Percentiles rank a stretch among this genome's conserved stretches.
These are phyloP conservation scores for Beauveria sp. DNA, from an alignment of 2,329 filamentous ascomycete species.

Conservation along the genomic window DNA sequence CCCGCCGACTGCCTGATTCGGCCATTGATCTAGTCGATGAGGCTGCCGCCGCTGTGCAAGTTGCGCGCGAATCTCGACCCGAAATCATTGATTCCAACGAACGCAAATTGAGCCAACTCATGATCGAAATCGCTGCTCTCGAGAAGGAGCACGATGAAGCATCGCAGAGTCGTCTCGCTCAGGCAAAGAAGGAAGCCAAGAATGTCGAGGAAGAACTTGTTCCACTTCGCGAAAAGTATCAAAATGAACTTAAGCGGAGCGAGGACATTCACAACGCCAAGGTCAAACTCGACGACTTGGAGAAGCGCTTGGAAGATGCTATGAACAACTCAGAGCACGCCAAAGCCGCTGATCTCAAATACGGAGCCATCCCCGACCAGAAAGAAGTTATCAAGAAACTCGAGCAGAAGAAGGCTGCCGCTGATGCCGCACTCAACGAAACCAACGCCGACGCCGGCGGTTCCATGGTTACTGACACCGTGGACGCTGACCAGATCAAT, in stretches of 20 bases:
- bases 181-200: constrained; percentile 82
- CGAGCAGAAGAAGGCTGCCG: constrained; percentile 70
- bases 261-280: constrained; percentile 91
- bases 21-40: constrained; percentile 96
- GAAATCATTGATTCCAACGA: constrained; percentile 94
- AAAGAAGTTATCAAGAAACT: constrained; percentile 71
- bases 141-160: constrained; percentile 92
- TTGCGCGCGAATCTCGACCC: constrained; percentile 91
- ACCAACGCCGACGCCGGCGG: constrained; percentile 50
- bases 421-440: constrained; percentile 62
- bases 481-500: constrained; percentile 97
- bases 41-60: constrained; percentile 90
- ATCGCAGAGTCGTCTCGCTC: constrained; percentile 71
- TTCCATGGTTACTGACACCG: constrained; percentile 82
- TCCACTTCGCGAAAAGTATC: constrained; percentile 90
- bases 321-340: constrained; percentile 76
- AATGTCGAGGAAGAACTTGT: constrained; percentile 91
- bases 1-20: constrained; percentile 85
- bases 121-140: constrained; percentile 95
- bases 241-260: constrained; percentile 83
- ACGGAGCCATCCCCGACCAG: constrained; percentile 94
- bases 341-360: constrained; percentile 88
- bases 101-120: constrained; percentile 78
- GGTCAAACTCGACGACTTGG: constrained; percentile 85
- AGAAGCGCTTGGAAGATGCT: constrained; percentile 90